Evolutionary conservation across 371 early-diverging fungal species (phyloP).

Genomic region (Coemansia sp.): DNA sequence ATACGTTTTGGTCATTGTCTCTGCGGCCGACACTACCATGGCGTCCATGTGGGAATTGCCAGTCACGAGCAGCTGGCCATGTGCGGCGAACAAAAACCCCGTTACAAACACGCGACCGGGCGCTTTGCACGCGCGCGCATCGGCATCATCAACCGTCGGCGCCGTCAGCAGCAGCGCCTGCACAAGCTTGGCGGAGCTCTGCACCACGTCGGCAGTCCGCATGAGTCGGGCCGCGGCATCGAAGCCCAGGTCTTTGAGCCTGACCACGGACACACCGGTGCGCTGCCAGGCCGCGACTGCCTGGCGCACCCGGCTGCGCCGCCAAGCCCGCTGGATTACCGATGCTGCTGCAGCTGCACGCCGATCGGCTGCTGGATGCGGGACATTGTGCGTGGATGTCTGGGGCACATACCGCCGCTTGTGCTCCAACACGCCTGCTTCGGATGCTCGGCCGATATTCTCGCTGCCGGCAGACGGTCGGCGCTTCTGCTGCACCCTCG

Average conservation of each 20-base stretch:
- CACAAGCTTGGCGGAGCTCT: slow-evolving; percentile 15
- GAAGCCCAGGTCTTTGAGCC: slow-evolving; percentile 18
- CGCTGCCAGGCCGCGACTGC: slow-evolving; percentile 15
- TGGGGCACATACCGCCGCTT: neutral
- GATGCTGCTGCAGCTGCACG: slow-evolving; percentile 15
- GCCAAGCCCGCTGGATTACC: slow-evolving; percentile 38
- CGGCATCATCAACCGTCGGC: neutral
- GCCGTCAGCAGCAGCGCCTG: slow-evolving; percentile 10
- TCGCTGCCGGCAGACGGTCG: slow-evolving; percentile 5
- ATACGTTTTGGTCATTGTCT: slow-evolving; percentile 21
- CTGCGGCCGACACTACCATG: slow-evolving; percentile 30
- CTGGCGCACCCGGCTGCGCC: neutral
- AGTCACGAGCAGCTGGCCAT: slow-evolving; percentile 25
- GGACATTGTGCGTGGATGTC: neutral
- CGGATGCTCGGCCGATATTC: neutral
- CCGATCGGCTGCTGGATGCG: too few species aligned
- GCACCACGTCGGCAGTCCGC: slow-evolving; percentile 11
- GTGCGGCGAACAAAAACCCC: slow-evolving; percentile 32
- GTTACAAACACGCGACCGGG: slow-evolving; percentile 37
- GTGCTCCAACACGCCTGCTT: neutral
- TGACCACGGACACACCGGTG: slow-evolving; percentile 14
- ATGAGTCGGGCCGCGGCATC: slow-evolving; percentile 32
- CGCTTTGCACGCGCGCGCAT: neutral
- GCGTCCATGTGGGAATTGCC: slow-evolving; percentile 27
- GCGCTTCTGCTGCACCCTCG: slow-evolving; percentile 7